Evolutionary conservation across 1,139 yeast genomes (phyloP).

Genomic region (Geotrichum reessii): DNA sequence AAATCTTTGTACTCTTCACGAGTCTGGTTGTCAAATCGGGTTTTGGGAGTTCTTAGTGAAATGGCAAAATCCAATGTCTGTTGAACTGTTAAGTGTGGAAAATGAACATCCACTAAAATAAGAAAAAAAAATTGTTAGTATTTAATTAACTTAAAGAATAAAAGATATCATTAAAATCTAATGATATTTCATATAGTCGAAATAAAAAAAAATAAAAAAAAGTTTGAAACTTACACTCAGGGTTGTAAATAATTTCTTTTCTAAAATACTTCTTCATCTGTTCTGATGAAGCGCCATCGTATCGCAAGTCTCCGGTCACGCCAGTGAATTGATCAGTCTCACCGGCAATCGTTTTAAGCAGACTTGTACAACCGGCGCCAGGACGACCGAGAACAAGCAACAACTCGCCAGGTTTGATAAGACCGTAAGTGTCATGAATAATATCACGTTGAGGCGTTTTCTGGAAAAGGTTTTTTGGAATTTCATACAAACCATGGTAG

Average conservation of each 20-base stretch:
- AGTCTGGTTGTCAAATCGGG: constrained; percentile 46
- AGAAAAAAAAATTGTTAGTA: neutral
- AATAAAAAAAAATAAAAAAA: too few species aligned
- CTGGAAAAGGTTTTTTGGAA: constrained; percentile 33
- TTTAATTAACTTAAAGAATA: too few species aligned
- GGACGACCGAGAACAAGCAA: constrained; percentile 59
- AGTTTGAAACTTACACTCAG: constrained; percentile 40
- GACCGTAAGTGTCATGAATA: constrained; percentile 41
- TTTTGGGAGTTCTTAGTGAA: constrained; percentile 54
- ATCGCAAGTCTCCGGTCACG: constrained; percentile 43
- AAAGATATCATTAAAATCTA: constrained; percentile 39
- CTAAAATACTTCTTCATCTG: constrained; percentile 48
- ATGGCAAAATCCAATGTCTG: constrained; percentile 58
- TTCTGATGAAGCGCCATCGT: constrained; percentile 47
- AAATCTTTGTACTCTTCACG: constrained; percentile 46
- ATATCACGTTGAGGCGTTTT: constrained; percentile 37
- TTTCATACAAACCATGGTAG: constrained; percentile 32
- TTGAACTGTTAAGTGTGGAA: constrained; percentile 59
- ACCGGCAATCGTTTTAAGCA: constrained; percentile 52
- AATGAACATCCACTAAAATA: constrained; percentile 45
- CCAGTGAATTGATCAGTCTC: constrained; percentile 41
- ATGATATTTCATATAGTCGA: too few species aligned
- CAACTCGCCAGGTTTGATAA: constrained; percentile 56
- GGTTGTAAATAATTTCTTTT: constrained; percentile 53
- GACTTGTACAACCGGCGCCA: constrained; percentile 61